phyloP scores from a whole-genome alignment of 148 eudicot species.

The Salicornia ramosissima region DNA sequence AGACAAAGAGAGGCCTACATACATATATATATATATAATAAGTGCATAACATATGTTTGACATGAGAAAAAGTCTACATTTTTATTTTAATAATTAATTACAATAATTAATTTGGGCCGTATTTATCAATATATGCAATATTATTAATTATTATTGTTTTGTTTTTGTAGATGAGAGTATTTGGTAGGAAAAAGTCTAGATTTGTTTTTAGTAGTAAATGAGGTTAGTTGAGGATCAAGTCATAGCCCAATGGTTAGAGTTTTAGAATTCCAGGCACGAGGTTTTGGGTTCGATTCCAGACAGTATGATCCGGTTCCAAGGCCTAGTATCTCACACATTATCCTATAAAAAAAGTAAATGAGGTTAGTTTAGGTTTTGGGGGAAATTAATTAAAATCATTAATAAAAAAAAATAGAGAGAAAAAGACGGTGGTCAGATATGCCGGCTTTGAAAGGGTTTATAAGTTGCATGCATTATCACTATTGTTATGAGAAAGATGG shows the following conservation, averaged over 20 bases:
- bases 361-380: conserved; percentile 10
- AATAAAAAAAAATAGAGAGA: conserved; percentile 10
- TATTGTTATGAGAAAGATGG: conserved; percentile 5
- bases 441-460: conserved; percentile 35
- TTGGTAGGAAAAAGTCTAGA: conserved; percentile 21
- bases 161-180: conserved; percentile 12
- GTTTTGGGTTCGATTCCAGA: no score
- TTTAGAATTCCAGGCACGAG: no score
- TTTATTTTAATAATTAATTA: neutral
- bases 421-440: conserved; percentile 39
- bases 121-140: no score
- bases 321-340: no score
- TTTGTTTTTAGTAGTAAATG: conserved; percentile 18
- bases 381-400: neutral
- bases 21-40: no score
- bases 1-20: no score
- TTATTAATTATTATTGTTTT: no score
- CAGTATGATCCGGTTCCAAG: no score
- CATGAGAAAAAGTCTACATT: conserved; percentile 20
- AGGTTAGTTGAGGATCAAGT: conserved; percentile 14
- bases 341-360: no score
- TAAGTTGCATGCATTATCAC: conserved; percentile 18
- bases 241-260: no score
- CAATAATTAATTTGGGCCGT: neutral
- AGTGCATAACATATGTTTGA: conserved; percentile 15